Evolutionary conservation across 2,329 filamentous ascomycete species (phyloP).

Genomic region (Pestalotiopsis sp.): DNA sequence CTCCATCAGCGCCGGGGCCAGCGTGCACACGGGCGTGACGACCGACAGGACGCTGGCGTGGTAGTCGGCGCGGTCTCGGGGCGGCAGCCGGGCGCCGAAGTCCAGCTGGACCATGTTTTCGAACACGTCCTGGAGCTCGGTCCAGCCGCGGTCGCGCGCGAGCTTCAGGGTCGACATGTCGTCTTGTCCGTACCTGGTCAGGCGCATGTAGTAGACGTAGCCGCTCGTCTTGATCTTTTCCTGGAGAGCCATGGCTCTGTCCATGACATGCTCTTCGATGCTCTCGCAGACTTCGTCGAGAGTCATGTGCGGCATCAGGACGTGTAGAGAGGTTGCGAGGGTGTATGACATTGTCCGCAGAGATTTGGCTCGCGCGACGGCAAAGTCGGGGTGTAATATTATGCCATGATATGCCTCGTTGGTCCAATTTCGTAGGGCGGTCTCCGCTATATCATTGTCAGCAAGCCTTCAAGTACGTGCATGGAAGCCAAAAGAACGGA

Average conservation of each 20-base stretch:
- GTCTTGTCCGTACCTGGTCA: too few species aligned
- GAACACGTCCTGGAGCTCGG: too few species aligned
- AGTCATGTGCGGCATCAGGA: neutral
- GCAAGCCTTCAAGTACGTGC: neutral
- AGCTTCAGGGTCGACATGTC: too few species aligned
- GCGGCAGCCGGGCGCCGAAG: too few species aligned
- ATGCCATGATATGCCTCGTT: conserved; percentile 30
- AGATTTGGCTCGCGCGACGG: conserved; percentile 20
- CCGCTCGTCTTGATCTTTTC: conserved; percentile 32
- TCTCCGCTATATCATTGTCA: conserved; percentile 10
- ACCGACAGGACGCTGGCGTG: too few species aligned
- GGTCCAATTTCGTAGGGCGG: conserved; percentile 16
- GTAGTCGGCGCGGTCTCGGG: too few species aligned
- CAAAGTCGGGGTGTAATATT: conserved; percentile 27
- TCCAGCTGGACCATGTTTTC: too few species aligned
- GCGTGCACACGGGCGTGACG: too few species aligned
- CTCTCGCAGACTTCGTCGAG: conserved; percentile 2
- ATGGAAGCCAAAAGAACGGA: too few species aligned
- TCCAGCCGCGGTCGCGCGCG: too few species aligned
- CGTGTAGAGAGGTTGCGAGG: neutral
- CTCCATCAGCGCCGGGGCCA: too few species aligned
- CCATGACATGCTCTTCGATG: conserved; percentile 31
- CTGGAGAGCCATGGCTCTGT: conserved; percentile 38
- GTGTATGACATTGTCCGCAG: neutral
- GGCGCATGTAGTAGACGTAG: too few species aligned